Conservation (phyloP, 345 rosid species). For the Pelargonium nanum region DNA sequence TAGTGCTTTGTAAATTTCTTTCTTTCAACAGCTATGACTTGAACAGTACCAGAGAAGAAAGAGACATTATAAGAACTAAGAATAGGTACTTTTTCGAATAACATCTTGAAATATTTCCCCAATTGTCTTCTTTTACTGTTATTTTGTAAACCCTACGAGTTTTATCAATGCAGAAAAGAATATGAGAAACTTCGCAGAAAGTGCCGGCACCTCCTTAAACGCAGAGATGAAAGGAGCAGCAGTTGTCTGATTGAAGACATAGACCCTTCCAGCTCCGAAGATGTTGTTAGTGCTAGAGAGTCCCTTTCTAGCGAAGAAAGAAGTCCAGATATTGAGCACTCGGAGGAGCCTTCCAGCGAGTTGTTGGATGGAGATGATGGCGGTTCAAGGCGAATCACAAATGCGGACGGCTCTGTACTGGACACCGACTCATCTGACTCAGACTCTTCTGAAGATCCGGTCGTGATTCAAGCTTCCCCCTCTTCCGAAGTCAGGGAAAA, state of each 20-base stretch:
- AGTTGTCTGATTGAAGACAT: constrained; percentile 35
- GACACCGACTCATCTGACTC: constrained; percentile 75
- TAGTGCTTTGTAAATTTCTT: neutral
- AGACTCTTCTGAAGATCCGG: constrained; percentile 65
- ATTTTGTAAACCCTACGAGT: neutral
- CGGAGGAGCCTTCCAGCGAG: constrained; percentile 44
- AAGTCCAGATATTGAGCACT: constrained; percentile 35
- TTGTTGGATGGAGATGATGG: constrained; percentile 40
- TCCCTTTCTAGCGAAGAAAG: constrained; percentile 56
- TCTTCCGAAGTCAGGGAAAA: constrained; percentile 35
- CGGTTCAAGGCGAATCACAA: constrained; percentile 33
- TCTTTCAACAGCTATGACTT: constrained; percentile 51
- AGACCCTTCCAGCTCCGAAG: constrained; percentile 58
- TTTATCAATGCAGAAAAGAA: constrained; percentile 45
- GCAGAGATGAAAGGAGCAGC: constrained; percentile 23
- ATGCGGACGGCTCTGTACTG: constrained; percentile 43
- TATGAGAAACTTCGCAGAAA: constrained; percentile 78
- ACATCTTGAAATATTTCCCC: neutral
- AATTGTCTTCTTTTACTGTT: neutral
- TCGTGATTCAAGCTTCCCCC: constrained; percentile 36
- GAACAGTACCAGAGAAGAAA: constrained; percentile 68
- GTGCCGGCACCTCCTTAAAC: constrained; percentile 48
- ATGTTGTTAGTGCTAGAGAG: constrained; percentile 56
- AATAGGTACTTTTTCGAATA: constrained; percentile 45
- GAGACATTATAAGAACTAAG: constrained; percentile 45